A percentile compares a stretch with the other conserved stretches of the same genome.
phyloP scores from a whole-genome alignment of 345 rosid species.

The Euphorbia lathyris region DNA sequence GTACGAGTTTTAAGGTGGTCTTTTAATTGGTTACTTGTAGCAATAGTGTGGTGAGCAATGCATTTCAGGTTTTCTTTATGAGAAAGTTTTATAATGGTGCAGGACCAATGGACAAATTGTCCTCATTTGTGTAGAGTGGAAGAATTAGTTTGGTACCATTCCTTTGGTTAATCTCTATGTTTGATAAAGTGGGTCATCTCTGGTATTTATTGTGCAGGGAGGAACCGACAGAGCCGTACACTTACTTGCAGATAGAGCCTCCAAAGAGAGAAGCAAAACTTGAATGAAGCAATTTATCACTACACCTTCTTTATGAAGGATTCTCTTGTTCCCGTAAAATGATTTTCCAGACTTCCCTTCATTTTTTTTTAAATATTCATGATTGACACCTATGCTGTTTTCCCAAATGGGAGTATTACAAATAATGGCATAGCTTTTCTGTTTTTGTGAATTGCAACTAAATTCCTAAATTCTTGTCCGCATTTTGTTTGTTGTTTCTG shows the following conservation, averaged over 20 bases:
- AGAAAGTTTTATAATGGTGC: no score
- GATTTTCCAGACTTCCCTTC: neutral
- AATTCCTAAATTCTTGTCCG: neutral
- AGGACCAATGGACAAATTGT: no score
- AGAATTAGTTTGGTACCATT: neutral
- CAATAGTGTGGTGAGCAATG: neutral
- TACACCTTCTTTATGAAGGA: neutral
- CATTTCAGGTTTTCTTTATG: neutral
- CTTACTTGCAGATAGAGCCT: constrained; percentile 75
- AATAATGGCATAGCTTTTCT: neutral
- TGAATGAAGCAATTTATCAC: constrained; percentile 31
- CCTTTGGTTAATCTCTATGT: neutral
- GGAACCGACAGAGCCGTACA: constrained; percentile 87
- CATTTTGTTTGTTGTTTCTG: no score
- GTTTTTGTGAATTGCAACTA: no score
- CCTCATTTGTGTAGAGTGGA: no score
- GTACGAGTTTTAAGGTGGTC: neutral
- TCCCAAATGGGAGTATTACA: neutral
- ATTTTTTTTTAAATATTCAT: neutral
- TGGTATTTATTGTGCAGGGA: constrained; percentile 47
- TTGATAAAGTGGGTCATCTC: neutral
- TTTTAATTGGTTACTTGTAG: neutral
- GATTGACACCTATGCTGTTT: no score
- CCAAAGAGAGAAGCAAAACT: constrained; percentile 67
- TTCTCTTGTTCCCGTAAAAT: neutral